These are phyloP conservation scores for Rhizophora apiculata DNA, from an alignment of 345 rosid genomes.

Conservation along the genomic window DNA sequence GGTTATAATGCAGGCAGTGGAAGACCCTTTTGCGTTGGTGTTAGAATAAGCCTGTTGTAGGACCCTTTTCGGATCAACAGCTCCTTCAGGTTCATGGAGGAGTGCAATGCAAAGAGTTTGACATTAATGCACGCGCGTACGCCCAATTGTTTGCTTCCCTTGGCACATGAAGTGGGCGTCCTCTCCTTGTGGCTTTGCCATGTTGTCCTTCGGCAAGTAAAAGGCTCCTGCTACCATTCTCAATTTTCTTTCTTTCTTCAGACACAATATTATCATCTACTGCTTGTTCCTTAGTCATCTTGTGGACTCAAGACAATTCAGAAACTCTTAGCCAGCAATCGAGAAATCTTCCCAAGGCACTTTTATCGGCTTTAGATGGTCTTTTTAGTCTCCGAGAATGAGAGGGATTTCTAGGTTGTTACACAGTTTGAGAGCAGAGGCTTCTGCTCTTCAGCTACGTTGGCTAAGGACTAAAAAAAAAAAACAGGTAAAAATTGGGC, in stretches of 20 bases:
- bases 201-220: constrained; percentile 8
- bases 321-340: too few species aligned
- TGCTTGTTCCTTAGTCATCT: too few species aligned
- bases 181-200: constrained; percentile 8
- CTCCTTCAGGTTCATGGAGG: neutral
- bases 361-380: too few species aligned
- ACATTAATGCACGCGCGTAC: constrained; percentile 17
- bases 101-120: constrained; percentile 5
- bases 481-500: too few species aligned
- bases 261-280: too few species aligned
- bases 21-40: constrained; percentile 10
- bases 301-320: too few species aligned
- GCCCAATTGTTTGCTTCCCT: constrained; percentile 18
- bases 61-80: constrained; percentile 16
- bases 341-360: too few species aligned
- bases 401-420: too few species aligned
- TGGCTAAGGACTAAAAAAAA: too few species aligned
- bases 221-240: constrained; percentile 14
- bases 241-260: neutral
- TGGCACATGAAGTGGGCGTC: constrained; percentile 18
- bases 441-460: too few species aligned
- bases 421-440: too few species aligned
- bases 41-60: constrained; percentile 6
- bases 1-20: constrained; percentile 10
- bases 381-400: too few species aligned